phyloP scores from a whole-genome alignment of 805 yeast species.

The Clavispora fructus region DNA sequence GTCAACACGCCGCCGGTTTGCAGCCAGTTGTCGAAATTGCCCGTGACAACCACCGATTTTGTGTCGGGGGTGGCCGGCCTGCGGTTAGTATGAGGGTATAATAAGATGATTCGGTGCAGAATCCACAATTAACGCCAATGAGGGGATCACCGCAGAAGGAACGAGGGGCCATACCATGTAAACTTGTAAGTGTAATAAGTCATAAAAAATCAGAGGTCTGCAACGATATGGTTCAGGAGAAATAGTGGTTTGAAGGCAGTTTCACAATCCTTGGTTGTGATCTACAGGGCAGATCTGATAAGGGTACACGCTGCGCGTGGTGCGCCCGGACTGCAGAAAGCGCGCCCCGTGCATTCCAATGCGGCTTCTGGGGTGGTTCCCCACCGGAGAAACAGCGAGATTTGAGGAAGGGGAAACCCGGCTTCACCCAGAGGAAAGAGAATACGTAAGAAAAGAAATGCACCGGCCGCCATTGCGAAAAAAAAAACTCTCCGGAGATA shows the following conservation, averaged over 20 bases:
- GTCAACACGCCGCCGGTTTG: conserved; percentile 15
- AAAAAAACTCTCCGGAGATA: too few species aligned
- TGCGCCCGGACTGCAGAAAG: background rate
- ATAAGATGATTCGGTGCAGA: background rate
- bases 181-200: conserved; percentile 7
- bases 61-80: conserved; percentile 13
- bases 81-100: conserved; percentile 2
- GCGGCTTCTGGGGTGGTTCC: background rate
- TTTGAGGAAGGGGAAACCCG: too few species aligned
- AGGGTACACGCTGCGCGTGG: background rate
- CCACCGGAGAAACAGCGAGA: too few species aligned
- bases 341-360: background rate
- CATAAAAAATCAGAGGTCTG: conserved; percentile 1
- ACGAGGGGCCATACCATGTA: conserved; percentile 2
- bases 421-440: too few species aligned
- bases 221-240: background rate
- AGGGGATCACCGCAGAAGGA: background rate
- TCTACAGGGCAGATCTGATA: background rate
- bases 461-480: too few species aligned
- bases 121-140: background rate
- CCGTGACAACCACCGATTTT: conserved; percentile 32
- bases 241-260: background rate
- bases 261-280: background rate
- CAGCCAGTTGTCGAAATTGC: conserved; percentile 38
- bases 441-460: too few species aligned